These are phyloP conservation scores for Aspergillus incahuasiensis DNA, from an alignment of 495 filamentous ascomycete species.

Conservation along the genomic window DNA sequence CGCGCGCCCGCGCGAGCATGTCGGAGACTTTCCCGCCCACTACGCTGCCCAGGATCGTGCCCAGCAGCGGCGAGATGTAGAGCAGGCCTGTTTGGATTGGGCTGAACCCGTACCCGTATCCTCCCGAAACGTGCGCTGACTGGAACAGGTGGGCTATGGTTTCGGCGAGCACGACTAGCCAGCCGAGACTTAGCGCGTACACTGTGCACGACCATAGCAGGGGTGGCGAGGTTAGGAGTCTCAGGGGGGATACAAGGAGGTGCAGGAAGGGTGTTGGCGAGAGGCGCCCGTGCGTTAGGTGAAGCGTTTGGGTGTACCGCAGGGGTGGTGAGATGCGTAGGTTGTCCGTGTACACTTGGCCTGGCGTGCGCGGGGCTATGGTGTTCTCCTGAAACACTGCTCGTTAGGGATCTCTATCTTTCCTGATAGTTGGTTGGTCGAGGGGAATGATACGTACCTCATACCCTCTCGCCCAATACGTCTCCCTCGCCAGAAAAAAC, in stretches of 20 bases:
- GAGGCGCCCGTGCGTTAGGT: neutral
- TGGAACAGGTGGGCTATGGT: slow-evolving; percentile 6
- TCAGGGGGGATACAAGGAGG: neutral
- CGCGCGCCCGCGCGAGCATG: neutral
- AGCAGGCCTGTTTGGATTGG: slow-evolving; percentile 5
- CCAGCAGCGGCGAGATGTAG: slow-evolving; percentile 4
- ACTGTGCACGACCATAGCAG: slow-evolving; percentile 1
- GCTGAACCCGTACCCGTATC: slow-evolving; percentile 5
- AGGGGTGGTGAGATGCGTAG: slow-evolving; percentile 1
- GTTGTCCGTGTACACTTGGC: neutral
- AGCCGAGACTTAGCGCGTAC: slow-evolving; percentile 3
- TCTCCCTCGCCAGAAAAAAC: slow-evolving; percentile 4
- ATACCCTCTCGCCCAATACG: neutral
- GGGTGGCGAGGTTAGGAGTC: neutral
- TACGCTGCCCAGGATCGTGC: slow-evolving; percentile 6
- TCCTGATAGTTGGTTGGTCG: no score
- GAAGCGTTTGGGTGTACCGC: neutral
- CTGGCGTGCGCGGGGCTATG: neutral
- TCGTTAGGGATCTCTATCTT: neutral
- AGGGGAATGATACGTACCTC: neutral
- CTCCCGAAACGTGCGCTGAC: no score
- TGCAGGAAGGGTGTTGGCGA: neutral
- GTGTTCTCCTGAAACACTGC: neutral
- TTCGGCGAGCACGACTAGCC: slow-evolving; percentile 5
- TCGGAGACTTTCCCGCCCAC: slow-evolving; percentile 6